These are phyloP conservation scores for Globisporangium orthogonon DNA, from an alignment of 352 stramenopile genomes.

Conservation along the genomic window DNA sequence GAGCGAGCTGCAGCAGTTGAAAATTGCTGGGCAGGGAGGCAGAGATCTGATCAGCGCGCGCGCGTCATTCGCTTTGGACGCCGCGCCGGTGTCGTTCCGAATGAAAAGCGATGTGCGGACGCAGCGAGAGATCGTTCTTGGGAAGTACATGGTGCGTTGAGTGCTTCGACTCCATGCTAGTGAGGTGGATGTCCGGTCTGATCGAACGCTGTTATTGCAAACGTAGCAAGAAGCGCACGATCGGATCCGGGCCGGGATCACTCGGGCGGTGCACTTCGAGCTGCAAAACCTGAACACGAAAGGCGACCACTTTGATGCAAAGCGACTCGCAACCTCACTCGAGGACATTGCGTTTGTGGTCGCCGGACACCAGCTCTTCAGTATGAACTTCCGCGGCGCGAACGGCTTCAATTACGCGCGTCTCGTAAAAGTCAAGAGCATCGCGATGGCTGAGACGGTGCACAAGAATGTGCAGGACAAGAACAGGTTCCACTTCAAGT, in stretches of 20 bases:
- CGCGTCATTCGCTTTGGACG: constrained; percentile 12
- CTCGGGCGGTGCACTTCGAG: constrained; percentile 26
- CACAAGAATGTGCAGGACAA: constrained; percentile 71
- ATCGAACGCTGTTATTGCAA: constrained; percentile 10
- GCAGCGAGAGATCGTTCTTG: constrained; percentile 53
- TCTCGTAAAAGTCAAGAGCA: constrained; percentile 83
- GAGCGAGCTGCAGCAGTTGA: constrained; percentile 21
- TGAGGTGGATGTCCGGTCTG: too few species aligned
- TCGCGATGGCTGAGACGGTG: constrained; percentile 37
- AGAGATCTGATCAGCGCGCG: neutral
- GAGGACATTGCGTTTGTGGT: constrained; percentile 78
- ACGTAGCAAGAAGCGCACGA: constrained; percentile 52
- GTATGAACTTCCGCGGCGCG: constrained; percentile 67
- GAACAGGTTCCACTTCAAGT: constrained; percentile 87
- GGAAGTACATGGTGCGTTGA: constrained; percentile 66
- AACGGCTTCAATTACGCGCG: constrained; percentile 78
- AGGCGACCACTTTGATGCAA: constrained; percentile 23
- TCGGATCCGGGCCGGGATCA: constrained; percentile 51
- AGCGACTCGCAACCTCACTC: constrained; percentile 37
- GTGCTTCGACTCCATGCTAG: too few species aligned
- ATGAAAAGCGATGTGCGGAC: constrained; percentile 33
- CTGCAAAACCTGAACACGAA: constrained; percentile 19
- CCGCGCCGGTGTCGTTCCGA: constrained; percentile 18
- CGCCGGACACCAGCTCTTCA: constrained; percentile 68
- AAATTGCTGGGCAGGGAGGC: constrained; percentile 6